These are phyloP conservation scores for Prototheca wickerhamii DNA, from an alignment of 163 green algal genomes.

Conservation along the genomic window DNA sequence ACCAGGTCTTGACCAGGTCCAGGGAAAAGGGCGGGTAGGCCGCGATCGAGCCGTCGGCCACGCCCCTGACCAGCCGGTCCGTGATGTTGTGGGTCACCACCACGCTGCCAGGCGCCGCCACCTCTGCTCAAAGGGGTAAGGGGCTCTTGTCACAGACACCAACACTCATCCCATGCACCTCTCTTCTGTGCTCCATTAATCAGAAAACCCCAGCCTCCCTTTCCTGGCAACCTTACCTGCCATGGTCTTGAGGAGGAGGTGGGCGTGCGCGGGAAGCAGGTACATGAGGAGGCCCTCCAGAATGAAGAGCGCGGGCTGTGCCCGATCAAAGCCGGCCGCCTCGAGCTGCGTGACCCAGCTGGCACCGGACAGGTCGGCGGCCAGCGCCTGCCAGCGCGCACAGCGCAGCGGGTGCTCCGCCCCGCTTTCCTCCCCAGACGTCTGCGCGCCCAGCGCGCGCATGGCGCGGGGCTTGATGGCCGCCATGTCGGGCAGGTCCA, in stretches of 20 bases:
- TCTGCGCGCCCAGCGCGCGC: constrained; percentile 12
- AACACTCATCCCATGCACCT: too few relatives aligned
- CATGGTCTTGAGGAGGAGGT: background rate
- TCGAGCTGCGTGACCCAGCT: constrained; percentile 16
- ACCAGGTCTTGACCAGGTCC: constrained; percentile 3
- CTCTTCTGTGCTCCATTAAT: too few relatives aligned
- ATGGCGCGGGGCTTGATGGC: constrained; percentile 30
- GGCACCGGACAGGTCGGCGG: constrained; percentile 25
- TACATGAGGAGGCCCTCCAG: constrained; percentile 57
- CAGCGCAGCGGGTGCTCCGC: constrained; percentile 21
- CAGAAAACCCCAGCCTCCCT: background rate
- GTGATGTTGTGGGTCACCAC: constrained; percentile 30
- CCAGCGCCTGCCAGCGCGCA: constrained; percentile 16
- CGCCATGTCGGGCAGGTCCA: constrained; percentile 38
- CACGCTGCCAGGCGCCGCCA: constrained; percentile 30
- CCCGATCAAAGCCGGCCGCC: constrained; percentile 24
- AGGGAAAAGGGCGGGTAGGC: constrained; percentile 1
- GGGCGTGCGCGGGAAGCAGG: background rate
- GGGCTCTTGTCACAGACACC: background rate
- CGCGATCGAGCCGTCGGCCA: background rate
- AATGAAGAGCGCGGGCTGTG: constrained; percentile 41
- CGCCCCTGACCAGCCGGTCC: background rate
- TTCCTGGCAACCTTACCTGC: background rate
- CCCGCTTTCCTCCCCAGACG: background rate
- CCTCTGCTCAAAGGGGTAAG: background rate